Base-by-base conservation (phyloP, 371 early-diverging fungal genomes). In the Haplosporangium sp. region DNA sequence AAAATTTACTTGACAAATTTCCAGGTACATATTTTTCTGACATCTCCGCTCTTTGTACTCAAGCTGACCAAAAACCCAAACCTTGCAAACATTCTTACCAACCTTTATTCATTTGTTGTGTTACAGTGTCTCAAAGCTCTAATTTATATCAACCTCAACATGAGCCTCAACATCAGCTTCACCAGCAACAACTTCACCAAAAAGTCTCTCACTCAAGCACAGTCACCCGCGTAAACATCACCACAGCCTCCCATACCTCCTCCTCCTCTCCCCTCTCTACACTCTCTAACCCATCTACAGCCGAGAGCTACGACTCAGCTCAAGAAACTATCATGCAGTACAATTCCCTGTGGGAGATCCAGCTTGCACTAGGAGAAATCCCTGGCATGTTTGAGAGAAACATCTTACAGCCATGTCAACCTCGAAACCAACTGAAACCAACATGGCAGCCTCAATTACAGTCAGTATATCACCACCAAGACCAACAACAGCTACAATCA, bases 311-410 rank as follows among this genome's bases (percentile, higher is more conserved):
- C 50, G 47, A 47, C 50, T 10, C 37, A 5, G 39, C 50, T 13
- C 57, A 55, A 48, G 61, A 68, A 40, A 37, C 58, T 11, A 20
- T 58, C 17, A 7, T 56, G 1, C 67, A 61, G n/a, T 71, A 67
- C 66, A 56, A 62, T 4, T 50, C 66, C 20, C 64, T 79, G 15
- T 79, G 79, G 79, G 79, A 79, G 57, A 65, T 67, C n/a, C 79
- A 79, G 53, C 71, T 79, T 19, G 74, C 71, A 1, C 71, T 79
- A 1, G 57, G 67, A 3, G 74, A 73, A 39, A 79, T 79, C 47
- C 79, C 79, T 13, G 68, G 70, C 5, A 71, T 74, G 61, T 56
- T 79, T n/a, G 56, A 62, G 11, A 64, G 56, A 6, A 79, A 79
- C 27, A 67, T 79, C 15, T 56, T 79, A 6, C 63, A 73, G 37